Evolutionary conservation across 768 basidiomycete species (phyloP).

Genomic region (Cystobasidium tubakii): DNA sequence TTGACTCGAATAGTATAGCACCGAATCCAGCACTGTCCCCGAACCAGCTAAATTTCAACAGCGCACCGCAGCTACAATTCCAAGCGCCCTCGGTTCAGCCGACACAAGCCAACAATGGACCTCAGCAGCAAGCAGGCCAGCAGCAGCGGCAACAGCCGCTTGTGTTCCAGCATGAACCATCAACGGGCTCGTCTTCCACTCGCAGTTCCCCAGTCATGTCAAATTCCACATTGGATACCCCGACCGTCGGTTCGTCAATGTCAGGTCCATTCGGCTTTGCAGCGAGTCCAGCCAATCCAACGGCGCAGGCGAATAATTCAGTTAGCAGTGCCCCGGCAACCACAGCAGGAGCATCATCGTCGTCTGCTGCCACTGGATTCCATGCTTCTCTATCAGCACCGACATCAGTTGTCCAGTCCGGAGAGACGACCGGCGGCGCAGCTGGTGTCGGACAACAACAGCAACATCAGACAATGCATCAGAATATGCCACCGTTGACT

Average conservation of each 20-base stretch:
- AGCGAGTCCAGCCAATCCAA: background rate
- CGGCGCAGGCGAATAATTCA: background rate
- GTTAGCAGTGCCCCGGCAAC: background rate
- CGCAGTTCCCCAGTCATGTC: background rate
- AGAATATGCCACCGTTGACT: background rate
- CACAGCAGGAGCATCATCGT: background rate
- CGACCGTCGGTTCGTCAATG: background rate
- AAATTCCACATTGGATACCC: background rate
- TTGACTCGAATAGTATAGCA: background rate
- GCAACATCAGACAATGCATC: background rate
- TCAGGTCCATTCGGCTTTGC: conserved; percentile 3
- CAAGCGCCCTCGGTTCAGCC: background rate
- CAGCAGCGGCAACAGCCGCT: background rate
- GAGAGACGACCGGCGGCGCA: background rate
- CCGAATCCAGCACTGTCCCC: background rate
- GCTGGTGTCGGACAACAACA: background rate
- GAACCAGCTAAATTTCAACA: background rate
- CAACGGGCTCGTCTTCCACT: background rate
- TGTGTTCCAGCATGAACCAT: background rate
- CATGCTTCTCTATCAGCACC: background rate
- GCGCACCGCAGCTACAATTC: background rate
- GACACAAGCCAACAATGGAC: background rate
- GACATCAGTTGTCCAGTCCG: background rate
- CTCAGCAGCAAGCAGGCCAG: background rate
- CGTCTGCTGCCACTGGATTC: background rate